Evolutionary conservation across 2,329 filamentous ascomycete genomes (phyloP).

Genomic region (Domatiomyces globalis): DNA sequence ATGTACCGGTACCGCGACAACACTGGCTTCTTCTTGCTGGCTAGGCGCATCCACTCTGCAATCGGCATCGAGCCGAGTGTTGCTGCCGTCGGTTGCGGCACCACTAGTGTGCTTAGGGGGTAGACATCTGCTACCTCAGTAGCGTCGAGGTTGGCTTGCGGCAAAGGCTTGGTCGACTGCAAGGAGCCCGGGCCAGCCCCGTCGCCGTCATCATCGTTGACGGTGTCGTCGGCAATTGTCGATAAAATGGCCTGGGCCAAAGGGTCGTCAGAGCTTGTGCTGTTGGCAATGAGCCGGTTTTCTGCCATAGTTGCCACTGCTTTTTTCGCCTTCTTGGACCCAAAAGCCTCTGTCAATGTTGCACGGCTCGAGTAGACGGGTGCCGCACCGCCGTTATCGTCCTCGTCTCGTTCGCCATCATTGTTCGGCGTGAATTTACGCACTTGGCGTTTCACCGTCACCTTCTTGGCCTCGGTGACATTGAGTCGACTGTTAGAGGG

Average conservation of each 20-base stretch:
- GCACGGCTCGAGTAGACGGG: conserved; percentile 21
- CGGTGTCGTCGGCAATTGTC: conserved; percentile 25
- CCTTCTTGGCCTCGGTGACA: conserved; percentile 39
- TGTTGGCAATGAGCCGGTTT: conserved; percentile 33
- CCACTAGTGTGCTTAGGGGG: conserved; percentile 27
- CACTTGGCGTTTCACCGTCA: conserved; percentile 39
- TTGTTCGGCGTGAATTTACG: conserved; percentile 19
- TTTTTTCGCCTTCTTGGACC: conserved; percentile 37
- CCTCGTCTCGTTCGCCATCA: conserved; percentile 12
- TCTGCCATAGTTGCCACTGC: conserved; percentile 34
- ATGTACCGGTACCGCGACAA: conserved; percentile 31
- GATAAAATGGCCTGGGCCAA: conserved; percentile 31
- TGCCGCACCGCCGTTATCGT: conserved; percentile 15
- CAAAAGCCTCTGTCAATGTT: conserved; percentile 36
- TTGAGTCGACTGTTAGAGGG: conserved; percentile 39
- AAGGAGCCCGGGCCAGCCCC: conserved; percentile 23
- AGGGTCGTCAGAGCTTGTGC: conserved; percentile 24
- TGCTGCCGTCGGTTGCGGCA: conserved; percentile 26
- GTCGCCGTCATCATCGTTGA: conserved; percentile 6
- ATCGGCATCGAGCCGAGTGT: conserved; percentile 31
- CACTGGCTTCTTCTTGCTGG: conserved; percentile 24
- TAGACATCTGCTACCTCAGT: conserved; percentile 34
- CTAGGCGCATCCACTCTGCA: conserved; percentile 29
- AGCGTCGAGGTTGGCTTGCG: conserved; percentile 29
- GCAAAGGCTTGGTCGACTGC: conserved; percentile 34